Conservation (phyloP, 352 stramenopile species). For the Thraustochytrium striatum region DNA sequence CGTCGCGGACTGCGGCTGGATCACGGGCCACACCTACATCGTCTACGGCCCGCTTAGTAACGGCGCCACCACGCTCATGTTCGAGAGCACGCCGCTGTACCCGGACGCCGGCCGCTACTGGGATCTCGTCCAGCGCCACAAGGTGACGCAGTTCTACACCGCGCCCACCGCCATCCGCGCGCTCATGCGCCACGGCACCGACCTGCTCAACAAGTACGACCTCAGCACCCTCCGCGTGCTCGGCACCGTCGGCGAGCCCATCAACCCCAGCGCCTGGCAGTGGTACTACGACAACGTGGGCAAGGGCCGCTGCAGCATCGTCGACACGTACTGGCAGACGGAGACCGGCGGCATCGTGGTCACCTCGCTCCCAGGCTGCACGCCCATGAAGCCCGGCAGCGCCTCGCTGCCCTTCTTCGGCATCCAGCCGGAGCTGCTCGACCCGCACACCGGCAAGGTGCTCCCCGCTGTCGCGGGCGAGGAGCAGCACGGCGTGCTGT, state of each 20-base stretch:
- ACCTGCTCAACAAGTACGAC: conserved; percentile 88
- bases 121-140: conserved; percentile 92
- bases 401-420: conserved; percentile 93
- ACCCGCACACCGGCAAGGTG: conserved; percentile 76
- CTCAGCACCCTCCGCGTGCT: conserved; percentile 86
- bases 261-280: conserved; percentile 94
- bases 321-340: conserved; percentile 97
- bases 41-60: conserved; percentile 94
- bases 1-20: conserved; percentile 92
- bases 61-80: conserved; percentile 95
- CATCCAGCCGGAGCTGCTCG: conserved; percentile 79
- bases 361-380: conserved; percentile 83
- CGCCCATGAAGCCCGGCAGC: conserved; percentile 82
- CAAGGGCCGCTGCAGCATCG: conserved; percentile 65
- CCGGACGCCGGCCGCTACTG: conserved; percentile 89
- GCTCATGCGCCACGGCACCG: conserved; percentile 91
- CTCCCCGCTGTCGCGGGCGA: conserved; percentile 63
- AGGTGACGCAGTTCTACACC: conserved; percentile 88
- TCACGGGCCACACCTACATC: conserved; percentile 93
- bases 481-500: conserved; percentile 86
- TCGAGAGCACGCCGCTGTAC: conserved; percentile 95
- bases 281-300: conserved; percentile 91
- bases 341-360: conserved; percentile 88
- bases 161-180: conserved; percentile 87
- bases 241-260: conserved; percentile 95